Base-by-base conservation (phyloP, 805 yeast genomes). In the Metschnikowia lachancei region DNA sequence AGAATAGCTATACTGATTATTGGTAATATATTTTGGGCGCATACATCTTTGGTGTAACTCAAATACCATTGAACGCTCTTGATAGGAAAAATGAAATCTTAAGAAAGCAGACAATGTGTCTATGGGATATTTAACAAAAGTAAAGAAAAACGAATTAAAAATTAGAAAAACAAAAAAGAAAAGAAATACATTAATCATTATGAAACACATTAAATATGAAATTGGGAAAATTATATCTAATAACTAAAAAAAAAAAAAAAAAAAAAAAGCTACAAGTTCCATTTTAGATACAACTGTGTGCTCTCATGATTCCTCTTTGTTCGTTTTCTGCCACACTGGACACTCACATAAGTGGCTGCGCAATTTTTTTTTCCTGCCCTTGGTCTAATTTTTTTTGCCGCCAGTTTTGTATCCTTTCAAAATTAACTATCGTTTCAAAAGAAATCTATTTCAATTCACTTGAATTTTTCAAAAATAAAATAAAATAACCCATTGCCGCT, bases 341-440 rank as follows among this genome's bases (percentile, higher is more conserved):
- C 12, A 19, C 43, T 29, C 43, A 30, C 22, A 30, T 4, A 4
- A 30, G 12, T 22, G 12, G n/a, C 43, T 34, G 29, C 44, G 44
- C 44, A 32, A 9, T 41, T 41, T 33, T 26, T 19, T 36, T 39
- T 24, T 17, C 10, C 12, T 17, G 30, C 26, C 16, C 36, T 35
- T 10, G 11, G 12, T 31, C 22, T 36, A 30, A n/a, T n/a, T n/a
- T n/a, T 33, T 26, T 42, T 42, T 42, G 40, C 45, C 45, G 45
- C 45, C 45, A 17, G 18, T 14, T 30, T 28, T 36, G 36, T 42
- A 30, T 19, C 18, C 39, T 14, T 30, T 31, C 24, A 33, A 9
- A 7, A n/a, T 26, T 3, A 26, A 26, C 28, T 26, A 26, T 26
- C 10, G 28, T 26, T 26, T 12, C 28, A 26, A 26, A 26, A 26